Percentiles rank a stretch among this genome's conserved stretches.
Conservation (phyloP, 2,329 filamentous ascomycete species). For the Nemania sp. region DNA sequence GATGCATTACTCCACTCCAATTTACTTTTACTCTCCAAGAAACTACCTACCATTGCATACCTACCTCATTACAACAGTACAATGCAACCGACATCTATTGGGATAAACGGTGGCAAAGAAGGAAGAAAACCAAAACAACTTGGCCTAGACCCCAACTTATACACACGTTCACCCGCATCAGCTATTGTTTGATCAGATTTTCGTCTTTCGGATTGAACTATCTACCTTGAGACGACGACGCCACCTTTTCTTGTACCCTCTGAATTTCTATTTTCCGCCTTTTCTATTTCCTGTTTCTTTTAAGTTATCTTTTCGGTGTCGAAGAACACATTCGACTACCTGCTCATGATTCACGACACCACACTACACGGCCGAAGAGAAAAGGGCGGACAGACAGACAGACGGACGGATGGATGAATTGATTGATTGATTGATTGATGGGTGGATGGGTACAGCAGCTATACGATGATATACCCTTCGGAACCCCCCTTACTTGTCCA, state of each 20-base stretch:
- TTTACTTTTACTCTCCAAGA: not conserved
- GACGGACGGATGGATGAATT: not conserved
- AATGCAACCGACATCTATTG: not conserved
- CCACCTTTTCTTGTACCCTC: slow-evolving; percentile 9
- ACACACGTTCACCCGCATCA: too few relatives aligned
- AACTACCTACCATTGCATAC: not conserved
- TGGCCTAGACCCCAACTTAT: too few relatives aligned
- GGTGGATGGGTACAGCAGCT: too few relatives aligned
- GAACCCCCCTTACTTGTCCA: too few relatives aligned
- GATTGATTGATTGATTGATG: too few relatives aligned
- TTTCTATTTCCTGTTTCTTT: not conserved
- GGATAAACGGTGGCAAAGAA: not conserved
- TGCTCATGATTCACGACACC: slow-evolving; percentile 28
- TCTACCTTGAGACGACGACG: not conserved
- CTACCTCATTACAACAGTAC: not conserved
- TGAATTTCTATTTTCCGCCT: slow-evolving; percentile 33
- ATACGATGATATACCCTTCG: too few relatives aligned
- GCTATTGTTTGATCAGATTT: not conserved
- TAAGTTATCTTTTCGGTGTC: not conserved
- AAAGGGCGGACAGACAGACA: not conserved
- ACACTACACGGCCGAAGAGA: slow-evolving; percentile 4
- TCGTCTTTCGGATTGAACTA: not conserved
- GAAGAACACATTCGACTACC: not conserved
- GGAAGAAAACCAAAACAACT: too few relatives aligned
- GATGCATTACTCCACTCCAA: not conserved